Evolutionary conservation across 2,329 filamentous ascomycete genomes (phyloP).

Genomic region (Dactylellina leptospora): DNA sequence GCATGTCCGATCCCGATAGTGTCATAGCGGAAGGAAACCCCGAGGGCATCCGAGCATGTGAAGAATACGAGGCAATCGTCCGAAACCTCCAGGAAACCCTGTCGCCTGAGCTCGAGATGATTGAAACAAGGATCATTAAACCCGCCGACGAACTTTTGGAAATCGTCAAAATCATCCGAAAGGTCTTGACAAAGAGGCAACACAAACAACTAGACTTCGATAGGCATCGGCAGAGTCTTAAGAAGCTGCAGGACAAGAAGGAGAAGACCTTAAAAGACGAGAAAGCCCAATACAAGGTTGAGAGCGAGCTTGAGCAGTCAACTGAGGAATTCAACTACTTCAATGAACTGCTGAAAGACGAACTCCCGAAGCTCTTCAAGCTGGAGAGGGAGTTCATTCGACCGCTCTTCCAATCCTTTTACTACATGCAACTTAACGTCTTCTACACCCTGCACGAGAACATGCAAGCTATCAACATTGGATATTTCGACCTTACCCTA

Average conservation of each 20-base stretch:
- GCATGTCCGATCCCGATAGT: conserved; percentile 89
- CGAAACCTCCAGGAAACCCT: conserved; percentile 88
- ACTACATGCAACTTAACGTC: conserved; percentile 99
- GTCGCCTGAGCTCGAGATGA: conserved; percentile 95
- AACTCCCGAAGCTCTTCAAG: conserved; percentile 87
- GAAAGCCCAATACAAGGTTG: conserved; percentile 94
- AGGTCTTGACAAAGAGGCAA: conserved; percentile 85
- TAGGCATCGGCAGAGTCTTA: conserved; percentile 79
- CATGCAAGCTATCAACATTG: conserved; percentile 97
- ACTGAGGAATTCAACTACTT: conserved; percentile 98
- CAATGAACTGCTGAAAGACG: conserved; percentile 95
- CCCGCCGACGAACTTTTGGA: conserved; percentile 93
- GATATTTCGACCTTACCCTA: conserved; percentile 91
- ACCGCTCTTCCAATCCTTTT: conserved; percentile 97
- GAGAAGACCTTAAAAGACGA: conserved; percentile 96
- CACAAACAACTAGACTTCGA: conserved; percentile 99
- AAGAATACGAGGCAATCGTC: conserved; percentile 93
- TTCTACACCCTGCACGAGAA: conserved; percentile 98
- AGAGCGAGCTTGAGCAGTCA: conserved; percentile 86
- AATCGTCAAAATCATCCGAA: conserved; percentile 94
- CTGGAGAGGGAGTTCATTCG: conserved; percentile 95
- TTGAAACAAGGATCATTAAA: conserved; percentile 86
- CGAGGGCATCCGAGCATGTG: conserved; percentile 92
- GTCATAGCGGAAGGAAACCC: conserved; percentile 83
- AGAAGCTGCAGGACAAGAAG: conserved; percentile 97